Evolutionary conservation across 805 yeast species (phyloP), one percentile per base, ranked within the genome.

Genomic region (Yarrowia sp.): DNA sequence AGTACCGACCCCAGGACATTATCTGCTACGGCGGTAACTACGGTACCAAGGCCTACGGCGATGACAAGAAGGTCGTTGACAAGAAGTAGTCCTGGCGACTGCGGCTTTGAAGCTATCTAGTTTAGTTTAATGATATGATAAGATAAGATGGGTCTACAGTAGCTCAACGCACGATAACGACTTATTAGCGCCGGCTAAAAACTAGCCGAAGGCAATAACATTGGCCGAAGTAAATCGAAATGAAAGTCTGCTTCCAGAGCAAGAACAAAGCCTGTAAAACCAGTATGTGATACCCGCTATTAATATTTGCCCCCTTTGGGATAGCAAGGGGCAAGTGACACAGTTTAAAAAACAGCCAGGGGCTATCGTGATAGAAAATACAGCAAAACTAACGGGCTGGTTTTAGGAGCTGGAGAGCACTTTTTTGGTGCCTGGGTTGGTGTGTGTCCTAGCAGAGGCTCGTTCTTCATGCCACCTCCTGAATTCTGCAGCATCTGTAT

Each of bases 1-100:
- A 87, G 70, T 88, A 87, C 77, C 80, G 86, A 68, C 87, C 89
- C n/a, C 86, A 85, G 71, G 91, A 88, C 73, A 73, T 88, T 63
- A 87, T 87, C 71, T 85, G 86, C 65, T 80, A 82, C 64, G 78
- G 85, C 67, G 94, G 94, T 64, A 78, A 83, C 64, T 88, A 87
- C 68, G 87, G 84, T 62, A 87, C 93, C 63, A 83, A 78, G 71
- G 83, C 92, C 21, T 87, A 87, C 69, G 94, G 94, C 66, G 70
- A 71, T 62, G 75, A 74, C 68, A 78, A 79, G 71, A 51, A 51
- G 58, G 58, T 51, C 6, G 58, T 51, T 24, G 63, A 65, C 27
- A 47, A 65, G 60, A 62, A 66, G 59, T 61, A 63, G 56, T 21
- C 42, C n/a, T n/a, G n/a, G 9, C 8, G 2, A n/a, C 10, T 21